Percentiles rank a stretch among this genome's conserved stretches.
phyloP scores from a whole-genome alignment of 2,329 filamentous ascomycete genomes.

The Tolypocladium ophioglossoides region DNA sequence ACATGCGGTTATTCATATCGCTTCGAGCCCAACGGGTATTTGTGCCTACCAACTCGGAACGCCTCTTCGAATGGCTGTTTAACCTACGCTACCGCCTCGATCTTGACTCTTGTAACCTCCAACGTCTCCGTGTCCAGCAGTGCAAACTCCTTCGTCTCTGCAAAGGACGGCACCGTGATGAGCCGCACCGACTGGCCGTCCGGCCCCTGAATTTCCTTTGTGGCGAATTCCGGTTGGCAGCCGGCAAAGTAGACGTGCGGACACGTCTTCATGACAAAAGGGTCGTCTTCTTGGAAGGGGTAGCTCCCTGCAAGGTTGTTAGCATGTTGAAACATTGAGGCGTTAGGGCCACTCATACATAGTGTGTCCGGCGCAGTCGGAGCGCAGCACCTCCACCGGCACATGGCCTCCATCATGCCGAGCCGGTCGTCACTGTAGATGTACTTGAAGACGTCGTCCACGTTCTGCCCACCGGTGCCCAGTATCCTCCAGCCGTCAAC shows the following conservation, averaged over 20 bases:
- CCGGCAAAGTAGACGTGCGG: constrained; percentile 90
- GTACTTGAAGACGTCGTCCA: constrained; percentile 91
- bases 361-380: constrained; percentile 94
- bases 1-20: neutral
- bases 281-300: constrained; percentile 88
- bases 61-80: neutral
- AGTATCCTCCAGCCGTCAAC: constrained; percentile 83
- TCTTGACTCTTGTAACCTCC: constrained; percentile 61
- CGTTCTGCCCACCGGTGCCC: constrained; percentile 81
- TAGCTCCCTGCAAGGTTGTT: constrained; percentile 60
- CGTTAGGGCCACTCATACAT: constrained; percentile 47
- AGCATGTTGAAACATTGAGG: constrained; percentile 9
- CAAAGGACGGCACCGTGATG: constrained; percentile 76
- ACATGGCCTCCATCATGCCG: constrained; percentile 88
- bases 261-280: constrained; percentile 74
- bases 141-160: constrained; percentile 66
- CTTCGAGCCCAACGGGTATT: neutral
- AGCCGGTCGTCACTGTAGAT: constrained; percentile 67
- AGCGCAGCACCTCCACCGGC: constrained; percentile 82
- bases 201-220: constrained; percentile 54
- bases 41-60: neutral
- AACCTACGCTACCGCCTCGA: constrained; percentile 18
- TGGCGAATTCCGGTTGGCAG: constrained; percentile 71
- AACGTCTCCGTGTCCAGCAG: constrained; percentile 79
- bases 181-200: constrained; percentile 64